phyloP scores from a whole-genome alignment of 2,329 filamentous ascomycete genomes.

The Mycogone perniciosa region DNA sequence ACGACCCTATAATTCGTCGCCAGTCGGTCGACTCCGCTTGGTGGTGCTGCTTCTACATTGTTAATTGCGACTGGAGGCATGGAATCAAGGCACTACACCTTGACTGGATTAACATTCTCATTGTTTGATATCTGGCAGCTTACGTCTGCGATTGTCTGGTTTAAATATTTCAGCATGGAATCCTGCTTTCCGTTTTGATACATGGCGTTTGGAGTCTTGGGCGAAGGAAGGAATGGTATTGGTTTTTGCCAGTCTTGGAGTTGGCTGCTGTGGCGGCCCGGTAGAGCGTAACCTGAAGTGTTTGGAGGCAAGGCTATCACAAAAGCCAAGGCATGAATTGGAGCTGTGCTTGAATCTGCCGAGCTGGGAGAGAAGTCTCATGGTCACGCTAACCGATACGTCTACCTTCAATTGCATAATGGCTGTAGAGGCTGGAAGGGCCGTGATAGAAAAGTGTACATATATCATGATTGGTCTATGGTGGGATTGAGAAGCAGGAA shows the following conservation, averaged over 20 bases:
- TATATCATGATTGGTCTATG: conserved; percentile 34
- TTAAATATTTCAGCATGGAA: conserved; percentile 30
- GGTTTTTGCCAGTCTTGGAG: conserved; percentile 30
- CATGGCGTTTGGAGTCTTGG: conserved; percentile 37
- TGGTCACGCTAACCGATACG: neutral
- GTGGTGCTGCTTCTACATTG: conserved; percentile 17
- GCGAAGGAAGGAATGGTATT: conserved; percentile 28
- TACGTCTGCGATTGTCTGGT: conserved; percentile 23
- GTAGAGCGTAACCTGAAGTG: conserved; percentile 2
- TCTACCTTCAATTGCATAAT: conserved; percentile 12
- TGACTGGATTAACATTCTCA: conserved; percentile 25
- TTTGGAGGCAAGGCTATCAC: neutral
- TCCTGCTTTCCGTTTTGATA: conserved; percentile 30
- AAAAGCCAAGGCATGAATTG: conserved; percentile 4
- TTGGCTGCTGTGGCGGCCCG: conserved; percentile 26
- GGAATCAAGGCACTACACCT: conserved; percentile 12
- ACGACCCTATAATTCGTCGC: conserved; percentile 19
- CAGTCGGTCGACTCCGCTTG: neutral
- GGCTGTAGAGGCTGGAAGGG: conserved; percentile 14
- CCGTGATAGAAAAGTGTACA: conserved; percentile 34
- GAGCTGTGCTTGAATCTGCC: conserved; percentile 13
- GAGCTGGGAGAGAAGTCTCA: neutral
- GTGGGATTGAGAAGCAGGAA: conserved; percentile 22
- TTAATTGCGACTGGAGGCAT: conserved; percentile 19
- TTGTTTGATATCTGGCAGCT: conserved; percentile 22